Conservation (phyloP, 2,329 filamentous ascomycete species). For the Ophioceras dolichostomum region DNA sequence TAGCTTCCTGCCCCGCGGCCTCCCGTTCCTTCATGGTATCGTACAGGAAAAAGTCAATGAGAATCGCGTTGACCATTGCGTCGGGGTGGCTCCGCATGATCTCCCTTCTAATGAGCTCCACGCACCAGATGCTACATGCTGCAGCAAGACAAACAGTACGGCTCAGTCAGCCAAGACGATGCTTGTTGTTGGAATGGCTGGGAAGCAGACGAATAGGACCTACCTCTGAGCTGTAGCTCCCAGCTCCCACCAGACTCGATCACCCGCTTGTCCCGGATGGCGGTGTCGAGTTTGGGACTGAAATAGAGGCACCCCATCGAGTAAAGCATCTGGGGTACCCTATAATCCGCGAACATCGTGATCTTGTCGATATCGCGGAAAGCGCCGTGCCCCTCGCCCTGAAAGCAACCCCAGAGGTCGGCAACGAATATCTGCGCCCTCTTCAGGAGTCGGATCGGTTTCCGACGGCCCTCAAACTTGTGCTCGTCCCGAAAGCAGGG, state of each 20-base stretch:
- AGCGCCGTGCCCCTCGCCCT: constrained; percentile 56
- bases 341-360: constrained; percentile 98
- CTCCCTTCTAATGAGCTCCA: constrained; percentile 76
- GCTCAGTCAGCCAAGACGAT: no score
- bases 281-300: constrained; percentile 63
- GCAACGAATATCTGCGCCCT: constrained; percentile 93
- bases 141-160: not conserved
- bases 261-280: constrained; percentile 50
- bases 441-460: constrained; percentile 72
- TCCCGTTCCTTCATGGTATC: constrained; percentile 87
- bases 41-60: constrained; percentile 97
- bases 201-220: constrained; percentile 9
- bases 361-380: constrained; percentile 91
- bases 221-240: constrained; percentile 80
- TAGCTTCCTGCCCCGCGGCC: constrained; percentile 40
- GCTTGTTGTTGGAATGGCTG: constrained; percentile 2
- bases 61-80: constrained; percentile 66
- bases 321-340: constrained; percentile 86
- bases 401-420: constrained; percentile 92
- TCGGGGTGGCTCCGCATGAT: constrained; percentile 64
- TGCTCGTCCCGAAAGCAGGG: constrained; percentile 76
- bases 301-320: constrained; percentile 73
- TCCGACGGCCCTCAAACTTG: constrained; percentile 54
- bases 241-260: constrained; percentile 63
- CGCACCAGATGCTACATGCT: constrained; percentile 92